A percentile compares a stretch with the other conserved stretches of the same genome.
phyloP scores from a whole-genome alignment of 1,284 basidiomycete genomes.

The Porodaedalea pini region DNA sequence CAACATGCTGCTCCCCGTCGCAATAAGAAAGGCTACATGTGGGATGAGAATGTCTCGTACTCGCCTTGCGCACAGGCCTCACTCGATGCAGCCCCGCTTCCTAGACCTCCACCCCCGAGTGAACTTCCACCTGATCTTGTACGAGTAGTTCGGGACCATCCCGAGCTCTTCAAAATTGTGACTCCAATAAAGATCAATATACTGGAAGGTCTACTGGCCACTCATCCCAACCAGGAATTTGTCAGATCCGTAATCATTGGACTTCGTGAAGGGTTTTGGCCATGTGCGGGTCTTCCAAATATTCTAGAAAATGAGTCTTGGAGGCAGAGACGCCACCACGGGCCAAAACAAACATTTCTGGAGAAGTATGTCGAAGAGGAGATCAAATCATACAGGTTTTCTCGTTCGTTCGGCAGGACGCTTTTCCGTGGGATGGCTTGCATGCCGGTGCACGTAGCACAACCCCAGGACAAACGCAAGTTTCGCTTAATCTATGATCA shows the following conservation, averaged over 20 bases:
- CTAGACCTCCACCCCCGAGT: background rate
- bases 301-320: constrained; percentile 30
- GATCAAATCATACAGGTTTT: constrained; percentile 33
- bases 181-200: constrained; percentile 34
- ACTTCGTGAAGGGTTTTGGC: constrained; percentile 40
- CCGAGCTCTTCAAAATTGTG: constrained; percentile 34
- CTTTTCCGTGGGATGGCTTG: constrained; percentile 45
- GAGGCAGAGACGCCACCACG: constrained; percentile 8
- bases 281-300: constrained; percentile 31
- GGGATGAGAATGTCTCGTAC: constrained; percentile 5
- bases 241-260: constrained; percentile 33
- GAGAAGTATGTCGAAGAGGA: constrained; percentile 27
- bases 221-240: constrained; percentile 36
- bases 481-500: constrained; percentile 21
- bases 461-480: constrained; percentile 33
- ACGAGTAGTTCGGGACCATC: background rate
- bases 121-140: constrained; percentile 11
- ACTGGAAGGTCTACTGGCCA: constrained; percentile 28
- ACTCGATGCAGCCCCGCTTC: constrained; percentile 13
- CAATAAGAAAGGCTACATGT: background rate
- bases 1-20: background rate
- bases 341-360: background rate
- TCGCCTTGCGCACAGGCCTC: constrained; percentile 13
- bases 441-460: constrained; percentile 39
- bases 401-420: constrained; percentile 32